These are phyloP conservation scores for Saccharomyces pastorianus DNA, from an alignment of 1,139 yeast genomes.

Conservation along the genomic window DNA sequence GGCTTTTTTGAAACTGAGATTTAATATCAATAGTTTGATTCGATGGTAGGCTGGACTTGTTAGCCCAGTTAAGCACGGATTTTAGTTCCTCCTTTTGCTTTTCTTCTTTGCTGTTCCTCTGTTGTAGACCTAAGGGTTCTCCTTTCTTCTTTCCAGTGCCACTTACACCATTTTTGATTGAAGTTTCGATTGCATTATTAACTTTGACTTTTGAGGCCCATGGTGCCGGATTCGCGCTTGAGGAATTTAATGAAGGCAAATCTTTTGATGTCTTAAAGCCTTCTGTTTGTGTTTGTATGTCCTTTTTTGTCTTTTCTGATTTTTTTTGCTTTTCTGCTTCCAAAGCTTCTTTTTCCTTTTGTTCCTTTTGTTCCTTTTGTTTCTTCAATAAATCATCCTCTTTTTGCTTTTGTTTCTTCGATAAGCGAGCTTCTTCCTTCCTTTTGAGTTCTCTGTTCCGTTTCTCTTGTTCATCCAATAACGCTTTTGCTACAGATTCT, in stretches of 20 bases:
- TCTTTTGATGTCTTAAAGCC: constrained; percentile 9
- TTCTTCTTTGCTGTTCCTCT: constrained; percentile 20
- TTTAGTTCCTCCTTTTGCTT: constrained; percentile 16
- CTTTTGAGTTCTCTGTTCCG: neutral
- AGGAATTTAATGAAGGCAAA: constrained; percentile 9
- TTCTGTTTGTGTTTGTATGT: constrained; percentile 1
- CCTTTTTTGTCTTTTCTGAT: constrained; percentile 8
- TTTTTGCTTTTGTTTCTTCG: constrained; percentile 18
- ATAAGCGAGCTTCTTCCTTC: constrained; percentile 4
- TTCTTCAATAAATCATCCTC: constrained; percentile 14
- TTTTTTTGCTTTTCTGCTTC: constrained; percentile 7
- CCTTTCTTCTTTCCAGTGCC: constrained; percentile 18
- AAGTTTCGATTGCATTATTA: constrained; percentile 9
- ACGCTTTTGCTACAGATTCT: neutral
- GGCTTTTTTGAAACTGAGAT: constrained; percentile 11
- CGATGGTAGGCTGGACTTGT: constrained; percentile 12
- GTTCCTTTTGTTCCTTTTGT: constrained; percentile 9
- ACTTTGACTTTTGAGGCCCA: constrained; percentile 39
- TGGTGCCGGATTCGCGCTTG: constrained; percentile 33
- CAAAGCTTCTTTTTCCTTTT: constrained; percentile 10
- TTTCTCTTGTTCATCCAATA: neutral
- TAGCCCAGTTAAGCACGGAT: constrained; percentile 29
- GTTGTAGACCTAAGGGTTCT: constrained; percentile 16
- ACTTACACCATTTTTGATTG: constrained; percentile 15
- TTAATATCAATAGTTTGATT: constrained; percentile 16